phyloP scores from a whole-genome alignment of 108 stramenopile species.

The Fragilariopsis cylindrus region DNA sequence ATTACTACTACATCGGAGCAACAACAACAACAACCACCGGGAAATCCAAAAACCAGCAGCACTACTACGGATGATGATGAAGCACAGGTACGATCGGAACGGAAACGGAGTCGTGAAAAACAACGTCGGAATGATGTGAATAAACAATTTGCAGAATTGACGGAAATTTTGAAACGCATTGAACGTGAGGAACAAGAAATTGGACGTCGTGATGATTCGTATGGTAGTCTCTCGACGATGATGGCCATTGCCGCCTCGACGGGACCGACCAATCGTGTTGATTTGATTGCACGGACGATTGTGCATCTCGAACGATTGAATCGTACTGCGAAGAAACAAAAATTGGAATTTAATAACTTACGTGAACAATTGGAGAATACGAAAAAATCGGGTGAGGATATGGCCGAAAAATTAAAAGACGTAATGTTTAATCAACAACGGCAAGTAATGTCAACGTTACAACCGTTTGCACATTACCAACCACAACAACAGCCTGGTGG shows the following conservation, averaged over 20 bases:
- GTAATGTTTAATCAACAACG: slow-evolving; percentile 29
- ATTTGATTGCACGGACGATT: slow-evolving; percentile 80
- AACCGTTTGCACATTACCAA: background rate
- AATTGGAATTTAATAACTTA: slow-evolving; percentile 53
- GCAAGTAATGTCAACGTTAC: slow-evolving; percentile 2
- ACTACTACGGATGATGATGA: background rate
- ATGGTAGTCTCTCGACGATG: slow-evolving; percentile 7
- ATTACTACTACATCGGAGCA: too few relatives aligned
- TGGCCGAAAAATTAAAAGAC: slow-evolving; percentile 47
- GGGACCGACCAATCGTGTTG: slow-evolving; percentile 63
- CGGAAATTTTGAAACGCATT: slow-evolving; percentile 60
- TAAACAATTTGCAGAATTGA: slow-evolving; percentile 65
- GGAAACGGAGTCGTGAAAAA: slow-evolving; percentile 82
- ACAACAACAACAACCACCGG: too few relatives aligned
- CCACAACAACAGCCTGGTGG: background rate
- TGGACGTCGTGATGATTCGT: slow-evolving; percentile 5
- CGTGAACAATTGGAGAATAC: slow-evolving; percentile 57
- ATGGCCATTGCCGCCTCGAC: slow-evolving; percentile 9
- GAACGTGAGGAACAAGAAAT: slow-evolving; percentile 33
- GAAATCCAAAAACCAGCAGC: background rate
- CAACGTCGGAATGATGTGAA: slow-evolving; percentile 81
- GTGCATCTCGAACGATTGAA: slow-evolving; percentile 51
- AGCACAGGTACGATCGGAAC: slow-evolving; percentile 62
- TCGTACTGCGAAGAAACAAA: slow-evolving; percentile 38
- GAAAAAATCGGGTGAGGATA: slow-evolving; percentile 50